A percentile compares a stretch with the other conserved stretches of the same genome.
phyloP scores from a whole-genome alignment of 73 alveolate species.

The Tetrahymena borealis region DNA sequence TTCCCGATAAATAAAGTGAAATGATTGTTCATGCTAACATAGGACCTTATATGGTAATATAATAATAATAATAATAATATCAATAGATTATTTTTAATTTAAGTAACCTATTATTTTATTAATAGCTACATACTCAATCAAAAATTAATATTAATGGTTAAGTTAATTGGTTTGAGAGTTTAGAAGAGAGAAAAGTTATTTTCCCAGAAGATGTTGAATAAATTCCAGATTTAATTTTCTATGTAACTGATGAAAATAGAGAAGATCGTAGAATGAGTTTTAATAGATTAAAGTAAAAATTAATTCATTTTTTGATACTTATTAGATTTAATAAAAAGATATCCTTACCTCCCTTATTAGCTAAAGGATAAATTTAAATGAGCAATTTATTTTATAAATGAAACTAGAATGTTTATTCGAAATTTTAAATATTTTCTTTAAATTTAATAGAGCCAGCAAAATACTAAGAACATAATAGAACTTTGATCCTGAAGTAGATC shows the following conservation, averaged over 20 bases:
- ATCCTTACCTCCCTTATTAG: too few species aligned
- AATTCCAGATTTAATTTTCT: conserved; percentile 61
- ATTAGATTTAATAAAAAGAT: conserved; percentile 32
- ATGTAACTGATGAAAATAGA: conserved; percentile 44
- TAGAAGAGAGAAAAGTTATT: conserved; percentile 48
- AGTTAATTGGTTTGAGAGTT: conserved; percentile 53
- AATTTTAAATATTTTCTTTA: too few species aligned
- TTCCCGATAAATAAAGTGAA: conserved; percentile 50
- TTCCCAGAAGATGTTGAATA: conserved; percentile 53
- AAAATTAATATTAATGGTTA: conserved; percentile 23
- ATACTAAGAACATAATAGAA: background rate
- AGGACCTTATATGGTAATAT: conserved; percentile 59
- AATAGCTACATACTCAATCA: background rate
- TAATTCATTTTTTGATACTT: too few species aligned
- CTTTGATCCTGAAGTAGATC: background rate
- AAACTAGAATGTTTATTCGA: too few species aligned
- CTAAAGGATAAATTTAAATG: too few species aligned
- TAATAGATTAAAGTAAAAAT: background rate
- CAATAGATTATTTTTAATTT: too few species aligned
- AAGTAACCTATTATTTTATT: conserved; percentile 9
- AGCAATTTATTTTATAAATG: too few species aligned
- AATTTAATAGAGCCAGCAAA: background rate
- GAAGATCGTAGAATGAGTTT: conserved; percentile 61
- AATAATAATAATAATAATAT: too few species aligned
- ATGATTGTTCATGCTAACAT: conserved; percentile 47